These are phyloP conservation scores for Rhizopogon rudus DNA, from an alignment of 768 basidiomycete species.

Conservation along the genomic window DNA sequence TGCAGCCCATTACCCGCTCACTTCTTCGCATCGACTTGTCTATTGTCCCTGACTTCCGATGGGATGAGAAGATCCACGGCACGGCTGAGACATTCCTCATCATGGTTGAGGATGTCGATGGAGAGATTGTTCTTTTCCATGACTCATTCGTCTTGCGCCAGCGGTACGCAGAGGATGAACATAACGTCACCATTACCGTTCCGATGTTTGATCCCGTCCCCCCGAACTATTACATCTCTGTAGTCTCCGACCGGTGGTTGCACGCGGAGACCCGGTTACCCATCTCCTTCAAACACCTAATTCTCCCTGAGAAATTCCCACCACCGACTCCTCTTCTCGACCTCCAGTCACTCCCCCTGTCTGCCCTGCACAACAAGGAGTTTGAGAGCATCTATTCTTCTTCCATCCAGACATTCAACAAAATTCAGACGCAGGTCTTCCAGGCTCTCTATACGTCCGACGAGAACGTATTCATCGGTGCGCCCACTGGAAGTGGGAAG, in stretches of 20 bases:
- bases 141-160: conserved; percentile 91
- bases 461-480: conserved; percentile 95
- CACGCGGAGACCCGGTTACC: conserved; percentile 93
- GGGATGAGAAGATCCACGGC: conserved; percentile 95
- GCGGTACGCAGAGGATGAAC: conserved; percentile 89
- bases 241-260: conserved; percentile 93
- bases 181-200: conserved; percentile 90
- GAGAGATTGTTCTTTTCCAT: conserved; percentile 93
- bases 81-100: conserved; percentile 88
- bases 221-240: conserved; percentile 95
- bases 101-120: conserved; percentile 94
- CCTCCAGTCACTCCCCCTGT: conserved; percentile 83
- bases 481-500: conserved; percentile 96
- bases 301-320: conserved; percentile 96
- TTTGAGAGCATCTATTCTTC: conserved; percentile 84
- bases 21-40: conserved; percentile 90
- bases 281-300: conserved; percentile 96
- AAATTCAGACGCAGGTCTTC: conserved; percentile 99
- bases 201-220: conserved; percentile 97
- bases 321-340: conserved; percentile 89
- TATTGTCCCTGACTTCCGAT: conserved; percentile 96
- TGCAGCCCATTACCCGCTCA: conserved; percentile 93
- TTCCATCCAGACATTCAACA: conserved; percentile 87
- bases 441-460: conserved; percentile 95
- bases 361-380: conserved; percentile 90